A percentile compares a stretch with the other conserved stretches of the same genome.
phyloP scores from a whole-genome alignment of 805 yeast genomes.

The Debaryomyces hansenii region DNA sequence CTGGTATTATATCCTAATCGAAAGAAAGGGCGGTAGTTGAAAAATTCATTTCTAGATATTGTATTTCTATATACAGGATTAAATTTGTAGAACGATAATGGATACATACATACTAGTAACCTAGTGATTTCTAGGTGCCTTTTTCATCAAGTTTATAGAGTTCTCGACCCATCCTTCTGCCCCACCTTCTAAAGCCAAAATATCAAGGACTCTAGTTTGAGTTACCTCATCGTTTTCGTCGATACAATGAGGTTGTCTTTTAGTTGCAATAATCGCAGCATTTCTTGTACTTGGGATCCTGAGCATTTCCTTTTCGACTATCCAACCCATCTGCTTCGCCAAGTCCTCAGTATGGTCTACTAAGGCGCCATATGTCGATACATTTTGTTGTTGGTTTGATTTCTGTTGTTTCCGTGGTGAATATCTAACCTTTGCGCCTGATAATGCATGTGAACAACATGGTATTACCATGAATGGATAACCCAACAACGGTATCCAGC shows the following conservation, averaged over 20 bases:
- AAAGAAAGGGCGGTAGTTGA: background rate
- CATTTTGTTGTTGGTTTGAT: conserved; percentile 10
- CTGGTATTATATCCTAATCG: background rate
- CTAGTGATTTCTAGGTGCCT: conserved; percentile 71
- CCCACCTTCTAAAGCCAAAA: conserved; percentile 78
- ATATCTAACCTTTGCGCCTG: conserved; percentile 73
- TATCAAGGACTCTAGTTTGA: conserved; percentile 51
- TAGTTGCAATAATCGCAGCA: conserved; percentile 79
- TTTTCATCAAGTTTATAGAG: conserved; percentile 67
- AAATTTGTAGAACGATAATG: background rate
- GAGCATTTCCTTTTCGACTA: conserved; percentile 78
- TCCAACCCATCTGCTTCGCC: conserved; percentile 76
- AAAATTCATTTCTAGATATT: background rate
- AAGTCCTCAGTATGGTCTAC: conserved; percentile 81
- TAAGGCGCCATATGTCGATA: conserved; percentile 78
- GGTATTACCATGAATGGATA: conserved; percentile 91
- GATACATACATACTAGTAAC: background rate
- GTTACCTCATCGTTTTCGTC: conserved; percentile 29
- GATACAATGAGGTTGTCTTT: conserved; percentile 23
- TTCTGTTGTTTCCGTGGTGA: conserved; percentile 17
- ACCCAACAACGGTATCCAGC: conserved; percentile 90
- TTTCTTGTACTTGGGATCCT: conserved; percentile 94
- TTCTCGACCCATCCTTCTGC: conserved; percentile 89
- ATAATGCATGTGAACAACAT: conserved; percentile 87
- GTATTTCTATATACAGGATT: background rate